Evolutionary conservation across 495 filamentous ascomycete genomes (phyloP), one percentile per base, ranked within the genome.

Genomic region (Penicillium odoratum): DNA sequence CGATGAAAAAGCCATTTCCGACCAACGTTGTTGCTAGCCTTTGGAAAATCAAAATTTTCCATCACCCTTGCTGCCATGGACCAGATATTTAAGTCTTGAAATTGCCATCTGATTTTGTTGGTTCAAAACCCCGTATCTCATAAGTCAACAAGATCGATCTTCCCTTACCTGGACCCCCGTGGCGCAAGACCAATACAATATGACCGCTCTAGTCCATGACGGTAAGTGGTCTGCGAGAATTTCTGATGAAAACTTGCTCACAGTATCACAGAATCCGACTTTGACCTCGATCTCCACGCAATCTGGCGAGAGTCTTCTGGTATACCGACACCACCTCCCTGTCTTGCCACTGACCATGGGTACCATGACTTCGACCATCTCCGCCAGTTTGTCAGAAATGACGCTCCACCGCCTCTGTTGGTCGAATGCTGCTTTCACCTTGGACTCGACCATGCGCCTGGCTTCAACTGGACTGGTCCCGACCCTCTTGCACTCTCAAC

Each of bases 251-350:
- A 13, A 40, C 13, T 16, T 40, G 18, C 43, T 45, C 3, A 45
- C 5, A 26, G 9, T 9, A 45, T 26, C 16, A 51, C n/a, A 55
- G 53, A 56, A 18, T 40, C 28, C 36, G 44, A 48, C 46, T 56
- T 40, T 29, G 53, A 56, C 30, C 16, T 56, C 21, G 45, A 56
- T 13, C 44, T 56, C 25, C 31, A 58, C 49, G 33, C 25, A 9
- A 46, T 48, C 48, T 58, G 43, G 49, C 42, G 51, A 13, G 49
- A 58, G 30, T 58, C 15, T 31, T 53, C 56, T 58, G 26, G 44
- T 28, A 53, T 58, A 53, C 42, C 42, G 48, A 53, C 42, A 40
- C 29, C 25, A 15, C 56, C 56, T 31, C 42, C 49, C 16, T 58
- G 43, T 53, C 56, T 58, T 31, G 49, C 56, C 25, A 48, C 49